Evolutionary conservation across 352 stramenopile species (phyloP), one percentile per base, ranked within the genome.

Genomic region (Phytophthora sansomeana): DNA sequence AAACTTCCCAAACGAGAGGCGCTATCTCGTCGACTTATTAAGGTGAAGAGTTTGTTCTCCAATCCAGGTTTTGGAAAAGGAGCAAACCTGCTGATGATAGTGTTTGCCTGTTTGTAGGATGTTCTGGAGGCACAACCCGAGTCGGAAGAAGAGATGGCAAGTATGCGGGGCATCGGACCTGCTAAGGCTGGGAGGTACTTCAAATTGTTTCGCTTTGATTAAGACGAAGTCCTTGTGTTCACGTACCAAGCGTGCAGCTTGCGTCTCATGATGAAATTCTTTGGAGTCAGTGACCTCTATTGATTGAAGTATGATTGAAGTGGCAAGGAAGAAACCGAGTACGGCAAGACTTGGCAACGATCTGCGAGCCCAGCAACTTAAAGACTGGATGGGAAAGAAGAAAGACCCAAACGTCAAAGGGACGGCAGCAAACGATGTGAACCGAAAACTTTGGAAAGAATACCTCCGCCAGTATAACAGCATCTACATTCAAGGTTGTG

Each of bases 131-230:
- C 47, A 0, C 48, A 80, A 36, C 85, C 85, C 6, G 14, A 38
- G 16, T 83, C 68, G 10, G 55, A 80, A 35, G 77, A 87, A 46
- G 85, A 90, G 42, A 89, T 94, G 81, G 78, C 75, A n/a, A 58
- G 56, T 28, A 75, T 94, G 58, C 74, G 83, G 6, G 85, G 81
- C 1, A 78, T 94, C 3, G 83, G 81, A 1, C 24, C 33, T 8
- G 52, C 71, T 7, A 86, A 81, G 60, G 85, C 83, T n/a, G 63
- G 53, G 29, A 70, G 80, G 26, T 93, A 80, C 50, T 92, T 85
- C 59, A 52, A 50, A 9, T 46, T 81, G 7, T 90, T 90, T 47
- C 62, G 55, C 28, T 74, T 78, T 48, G 47, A 63, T 43, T 78
- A 46, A 68, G n/a, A 14, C 21, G 3, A 6, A 13, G 17, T 16